Conservation (phyloP, 768 basidiomycete genomes). For the Termitomyces sp. region DNA sequence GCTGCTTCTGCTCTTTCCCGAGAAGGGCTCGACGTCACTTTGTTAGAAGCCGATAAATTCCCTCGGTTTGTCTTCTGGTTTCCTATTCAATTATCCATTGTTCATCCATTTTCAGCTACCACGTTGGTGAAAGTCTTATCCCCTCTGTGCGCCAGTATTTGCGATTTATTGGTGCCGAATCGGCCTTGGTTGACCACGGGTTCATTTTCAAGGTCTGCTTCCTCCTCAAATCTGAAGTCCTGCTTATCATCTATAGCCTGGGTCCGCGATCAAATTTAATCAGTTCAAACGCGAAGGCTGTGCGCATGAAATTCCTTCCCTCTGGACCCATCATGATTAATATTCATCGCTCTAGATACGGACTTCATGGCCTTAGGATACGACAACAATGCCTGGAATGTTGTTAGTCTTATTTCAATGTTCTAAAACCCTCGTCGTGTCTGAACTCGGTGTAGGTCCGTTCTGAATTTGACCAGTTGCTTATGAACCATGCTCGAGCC, state of each 20-base stretch:
- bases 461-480: conserved; percentile 55
- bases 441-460: conserved; percentile 32
- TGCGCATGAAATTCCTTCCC: conserved; percentile 21
- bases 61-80: conserved; percentile 29
- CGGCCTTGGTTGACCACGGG: conserved; percentile 40
- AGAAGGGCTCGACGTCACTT: conserved; percentile 47
- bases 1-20: conserved; percentile 50
- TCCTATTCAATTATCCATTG: background rate
- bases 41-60: conserved; percentile 50
- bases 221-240: background rate
- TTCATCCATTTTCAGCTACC: conserved; percentile 32
- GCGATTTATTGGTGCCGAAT: conserved; percentile 52
- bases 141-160: conserved; percentile 56
- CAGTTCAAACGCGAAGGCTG: conserved; percentile 62
- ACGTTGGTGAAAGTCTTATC: conserved; percentile 56
- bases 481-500: conserved; percentile 49
- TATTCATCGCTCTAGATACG: conserved; percentile 34
- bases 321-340: background rate
- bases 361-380: conserved; percentile 51
- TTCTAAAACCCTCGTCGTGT: background rate
- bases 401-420: conserved; percentile 32
- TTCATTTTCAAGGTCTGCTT: conserved; percentile 43
- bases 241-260: conserved; percentile 32
- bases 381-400: conserved; percentile 56
- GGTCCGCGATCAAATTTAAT: conserved; percentile 59